Evolutionary conservation across 2,329 filamentous ascomycete species (phyloP).

Genomic region (Chaetomiaceae sp.): DNA sequence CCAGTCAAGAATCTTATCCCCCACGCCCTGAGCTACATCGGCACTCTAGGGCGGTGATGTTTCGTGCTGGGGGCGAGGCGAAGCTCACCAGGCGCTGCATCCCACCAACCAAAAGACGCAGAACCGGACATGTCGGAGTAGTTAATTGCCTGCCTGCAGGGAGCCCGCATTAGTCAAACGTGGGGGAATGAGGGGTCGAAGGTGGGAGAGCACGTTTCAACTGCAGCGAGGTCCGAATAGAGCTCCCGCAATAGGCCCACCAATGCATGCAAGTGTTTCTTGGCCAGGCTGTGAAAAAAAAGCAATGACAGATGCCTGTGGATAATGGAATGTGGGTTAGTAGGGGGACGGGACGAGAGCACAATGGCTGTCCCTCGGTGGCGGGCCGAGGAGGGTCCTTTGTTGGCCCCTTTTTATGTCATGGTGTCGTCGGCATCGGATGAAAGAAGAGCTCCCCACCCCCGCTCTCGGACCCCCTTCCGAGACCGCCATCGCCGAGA

Average conservation of each 20-base stretch:
- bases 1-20: slow-evolving; percentile 13
- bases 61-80: not conserved
- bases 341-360: not conserved
- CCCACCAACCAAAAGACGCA: slow-evolving; percentile 10
- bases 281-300: slow-evolving; percentile 3
- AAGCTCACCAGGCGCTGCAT: not conserved
- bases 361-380: not conserved
- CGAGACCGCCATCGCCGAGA: not conserved
- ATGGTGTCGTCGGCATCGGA: not conserved
- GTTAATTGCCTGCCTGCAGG: slow-evolving; percentile 14
- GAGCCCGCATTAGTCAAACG: slow-evolving; percentile 31
- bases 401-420: slow-evolving; percentile 1
- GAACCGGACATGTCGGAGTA: not conserved
- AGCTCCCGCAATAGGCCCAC: slow-evolving; percentile 9
- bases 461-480: slow-evolving; percentile 3
- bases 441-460: not conserved
- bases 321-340: slow-evolving; percentile 12
- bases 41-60: not conserved
- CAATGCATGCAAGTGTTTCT: slow-evolving; percentile 1
- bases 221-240: slow-evolving; percentile 6
- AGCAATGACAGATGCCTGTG: slow-evolving; percentile 14
- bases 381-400: not conserved
- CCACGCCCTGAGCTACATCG: slow-evolving; percentile 6
- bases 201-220: slow-evolving; percentile 13
- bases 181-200: slow-evolving; percentile 31